These are phyloP conservation scores for Stellera chamaejasme DNA, from an alignment of 345 rosid species.

Conservation along the genomic window DNA sequence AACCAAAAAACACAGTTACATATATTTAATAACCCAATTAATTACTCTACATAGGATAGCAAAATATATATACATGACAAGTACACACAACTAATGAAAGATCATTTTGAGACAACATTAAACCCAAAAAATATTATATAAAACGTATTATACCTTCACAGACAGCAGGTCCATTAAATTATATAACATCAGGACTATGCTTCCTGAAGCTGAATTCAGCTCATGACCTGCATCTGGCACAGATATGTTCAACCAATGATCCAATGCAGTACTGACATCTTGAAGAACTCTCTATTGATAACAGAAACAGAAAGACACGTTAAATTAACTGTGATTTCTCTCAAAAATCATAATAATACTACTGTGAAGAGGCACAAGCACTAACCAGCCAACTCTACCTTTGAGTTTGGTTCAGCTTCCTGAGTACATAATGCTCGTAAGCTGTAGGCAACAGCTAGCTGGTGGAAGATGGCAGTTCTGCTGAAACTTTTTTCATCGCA, in stretches of 20 bases:
- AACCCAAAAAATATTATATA: too few species aligned
- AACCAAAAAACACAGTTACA: conserved; percentile 9
- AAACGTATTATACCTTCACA: conserved; percentile 60
- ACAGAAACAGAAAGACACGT: conserved; percentile 13
- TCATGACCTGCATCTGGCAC: conserved; percentile 22
- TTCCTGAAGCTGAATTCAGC: conserved; percentile 28
- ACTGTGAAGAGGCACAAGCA: conserved; percentile 9
- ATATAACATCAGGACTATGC: conserved; percentile 44
- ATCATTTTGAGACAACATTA: conserved; percentile 12
- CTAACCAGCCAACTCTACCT: conserved; percentile 42
- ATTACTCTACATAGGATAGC: too few species aligned
- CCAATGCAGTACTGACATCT: conserved; percentile 52
- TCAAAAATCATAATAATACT: background rate
- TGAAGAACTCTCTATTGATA: conserved; percentile 44
- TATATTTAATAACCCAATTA: background rate
- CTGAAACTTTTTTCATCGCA: conserved; percentile 12
- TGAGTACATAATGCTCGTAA: conserved; percentile 63
- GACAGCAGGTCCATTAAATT: conserved; percentile 61
- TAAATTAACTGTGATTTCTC: conserved; percentile 2
- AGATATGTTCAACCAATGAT: conserved; percentile 47
- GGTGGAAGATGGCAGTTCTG: conserved; percentile 28
- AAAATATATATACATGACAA: too few species aligned
- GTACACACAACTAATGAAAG: background rate
- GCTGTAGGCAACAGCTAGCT: conserved; percentile 59
- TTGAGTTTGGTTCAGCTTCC: conserved; percentile 73